Base-by-base conservation (phyloP, 176 grass and related monocot genomes). In the Eremochloa ophiuroides region DNA sequence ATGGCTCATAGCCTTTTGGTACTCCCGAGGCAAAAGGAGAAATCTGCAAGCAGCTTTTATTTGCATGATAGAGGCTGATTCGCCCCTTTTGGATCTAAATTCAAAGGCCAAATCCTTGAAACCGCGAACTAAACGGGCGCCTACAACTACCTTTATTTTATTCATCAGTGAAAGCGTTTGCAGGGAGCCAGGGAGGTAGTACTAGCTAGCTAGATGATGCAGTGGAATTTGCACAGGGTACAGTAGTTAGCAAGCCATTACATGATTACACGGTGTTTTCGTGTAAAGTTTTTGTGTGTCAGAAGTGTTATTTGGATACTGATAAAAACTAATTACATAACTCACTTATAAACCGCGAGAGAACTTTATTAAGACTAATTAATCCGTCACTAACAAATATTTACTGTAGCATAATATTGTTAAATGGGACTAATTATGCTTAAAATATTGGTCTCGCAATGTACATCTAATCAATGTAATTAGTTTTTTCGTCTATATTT, bases 21-120 rank as follows among this genome's bases (percentile, higher is more conserved):
- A 62, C 80, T 69, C 82, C 87, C 82, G n/a, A 88, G 81, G 61
- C 18, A 51, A 62, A 71, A 80, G 44, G 17, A 47, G 40, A 74
- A 60, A 78, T 78, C 58, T 37, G 2, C 8, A 18, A 41, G 20
- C 55, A 77, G 26, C 79, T 82, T 82, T 82, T 78, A 55, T 43
- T 66, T 72, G 48, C 34, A 77, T 65, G 22, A 60, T 71, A 51
- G 83, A 75, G 87, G 69, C 15, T 65, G 61, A 25, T 59, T 26
- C 13, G 1, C 31, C 48, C 41, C 12, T 74, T 88, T 82, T 28
- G 7, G 13, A 27, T 35, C 41, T 17, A 75, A 85, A 58, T 81
- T 89, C 72, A 89, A 76, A 85, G 37, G 22, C 18, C 71, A 76
- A 83, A 89, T 89, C 71, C 77, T 85, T 89, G 25, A 71, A 74